Evolutionary conservation across 352 stramenopile genomes (phyloP), one percentile per base, ranked within the genome.

Genomic region (Phytophthora hybrid): DNA sequence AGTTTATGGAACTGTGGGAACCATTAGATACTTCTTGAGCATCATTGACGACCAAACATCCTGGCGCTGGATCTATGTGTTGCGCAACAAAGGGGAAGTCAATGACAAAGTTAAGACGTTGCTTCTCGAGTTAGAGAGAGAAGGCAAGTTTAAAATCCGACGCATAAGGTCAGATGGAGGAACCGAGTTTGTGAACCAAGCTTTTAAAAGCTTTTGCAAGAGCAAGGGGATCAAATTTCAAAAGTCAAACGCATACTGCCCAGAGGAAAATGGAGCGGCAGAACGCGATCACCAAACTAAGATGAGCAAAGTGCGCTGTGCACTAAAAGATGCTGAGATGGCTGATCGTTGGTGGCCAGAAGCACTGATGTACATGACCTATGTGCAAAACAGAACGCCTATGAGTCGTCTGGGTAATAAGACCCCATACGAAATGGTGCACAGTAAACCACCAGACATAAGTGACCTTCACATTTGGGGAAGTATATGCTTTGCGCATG

Each of bases 401-500:
- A 47, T 47, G 39, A 19, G 39, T n/a, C 39, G 39, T 11, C 55
- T 66, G n/a, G 26, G 44, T 31, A 41, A 44, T 29, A 66, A 66
- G 23, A 58, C 59, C n/a, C 46, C 46, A 16, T 66, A 51, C 7
- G 29, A 66, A 29, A 57, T 66, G 59, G 59, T 66, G 46, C 34
- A 66, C 18, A 46, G 59, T n/a, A 51, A 23, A 34, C 31, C n/a
- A 31, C 46, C 46, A 13, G 46, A 66, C 13, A 19, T 66, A 14
- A 66, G n/a, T 18, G 32, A 55, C 4, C 19, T 70, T 51, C 63
- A 19, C 5, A 41, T 63, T 18, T 58, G 53, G 53, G 39, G 54
- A 41, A 11, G 14, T 8, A n/a, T 59, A n/a, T 63, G 41, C 29
- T 70, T 70, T 63, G 54, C 63, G 5, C 63, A 70, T 16, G 10